Percentiles rank a stretch among this genome's conserved stretches.
These are phyloP conservation scores for Quillaja saponaria DNA, from an alignment of 306 rosid genomes.

Conservation along the genomic window DNA sequence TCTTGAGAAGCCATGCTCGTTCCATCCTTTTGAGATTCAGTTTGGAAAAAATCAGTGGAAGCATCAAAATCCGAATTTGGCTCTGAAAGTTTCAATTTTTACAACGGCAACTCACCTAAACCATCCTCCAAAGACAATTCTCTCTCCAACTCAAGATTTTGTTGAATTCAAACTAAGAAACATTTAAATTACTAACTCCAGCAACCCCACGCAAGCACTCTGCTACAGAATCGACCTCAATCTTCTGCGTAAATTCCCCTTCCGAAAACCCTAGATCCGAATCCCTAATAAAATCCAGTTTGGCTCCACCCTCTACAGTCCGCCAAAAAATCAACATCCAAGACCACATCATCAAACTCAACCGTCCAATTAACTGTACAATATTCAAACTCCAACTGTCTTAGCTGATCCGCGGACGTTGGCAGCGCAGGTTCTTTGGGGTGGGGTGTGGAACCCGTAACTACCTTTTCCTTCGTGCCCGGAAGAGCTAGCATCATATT, in stretches of 20 bases:
- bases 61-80: conserved; percentile 3
- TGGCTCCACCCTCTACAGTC: conserved; percentile 7
- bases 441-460: conserved; percentile 59
- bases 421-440: conserved; percentile 32
- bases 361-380: background rate
- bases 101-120: conserved; percentile 15
- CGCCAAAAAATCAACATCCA: conserved; percentile 7
- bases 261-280: conserved; percentile 40
- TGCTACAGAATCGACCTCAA: background rate
- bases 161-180: background rate
- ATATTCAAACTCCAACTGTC: background rate
- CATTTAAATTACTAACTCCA: background rate
- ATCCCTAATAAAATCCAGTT: conserved; percentile 38
- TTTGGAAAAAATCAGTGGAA: background rate
- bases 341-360: background rate
- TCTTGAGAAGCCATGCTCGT: background rate
- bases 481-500: conserved; percentile 40
- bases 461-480: conserved; percentile 8
- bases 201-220: background rate
- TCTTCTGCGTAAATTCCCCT: background rate
- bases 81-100: conserved; percentile 33
- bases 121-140: conserved; percentile 13
- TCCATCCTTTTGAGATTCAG: background rate
- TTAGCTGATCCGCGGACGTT: conserved; percentile 31
- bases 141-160: conserved; percentile 7